Base-by-base conservation (phyloP, 768 basidiomycete genomes). In the Termitomyces sp. region DNA sequence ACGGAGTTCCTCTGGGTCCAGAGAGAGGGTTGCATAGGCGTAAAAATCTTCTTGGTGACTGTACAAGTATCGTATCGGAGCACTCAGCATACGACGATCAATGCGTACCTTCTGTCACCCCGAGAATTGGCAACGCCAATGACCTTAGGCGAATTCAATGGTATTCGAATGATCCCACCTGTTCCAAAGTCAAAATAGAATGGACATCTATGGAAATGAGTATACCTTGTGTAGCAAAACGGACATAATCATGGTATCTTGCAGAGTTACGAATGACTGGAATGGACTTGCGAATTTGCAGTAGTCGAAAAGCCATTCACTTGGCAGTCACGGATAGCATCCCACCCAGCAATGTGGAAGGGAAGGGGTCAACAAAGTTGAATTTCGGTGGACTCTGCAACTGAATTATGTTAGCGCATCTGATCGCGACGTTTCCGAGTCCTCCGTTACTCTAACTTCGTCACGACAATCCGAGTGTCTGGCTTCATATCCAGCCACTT, bases 31-130 rank as follows among this genome's bases (percentile, higher is more conserved):
- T 7, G 87, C 84, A 69, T 90, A 90, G 15, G 88, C 79, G 69
- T 90, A 84, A 63, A 90, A 92, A 68, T 97, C 95, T 75, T 96
- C 94, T 72, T 96, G 94, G 64, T 96, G 87, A 63, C 94, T 96
- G 67, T 13, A 54, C 63, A 55, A 46, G 39, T 48, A 36, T 11
- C 40, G 45, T 51, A 56, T 61, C 40, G 39, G n/a, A 24, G 28
- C 4, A 28, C 28, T 28, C 28, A 48, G 22, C 35, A 59, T 46
- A 40, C 51, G 35, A 28, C 15, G 8, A 42, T 35, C 3, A 16
- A 46, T 28, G 48, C 66, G 35, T 69, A 89, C 92, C 82, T 81
- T 73, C 92, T 79, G 67, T 87, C 88, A 45, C 92, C 92, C 48
- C 93, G 82, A 22, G 90, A 90, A 60, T 82, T 87, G 7, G 86